Evolutionary conservation across 306 rosid genomes (phyloP), one percentile per base, ranked within the genome.

Genomic region (Sicyos baderoa): DNA sequence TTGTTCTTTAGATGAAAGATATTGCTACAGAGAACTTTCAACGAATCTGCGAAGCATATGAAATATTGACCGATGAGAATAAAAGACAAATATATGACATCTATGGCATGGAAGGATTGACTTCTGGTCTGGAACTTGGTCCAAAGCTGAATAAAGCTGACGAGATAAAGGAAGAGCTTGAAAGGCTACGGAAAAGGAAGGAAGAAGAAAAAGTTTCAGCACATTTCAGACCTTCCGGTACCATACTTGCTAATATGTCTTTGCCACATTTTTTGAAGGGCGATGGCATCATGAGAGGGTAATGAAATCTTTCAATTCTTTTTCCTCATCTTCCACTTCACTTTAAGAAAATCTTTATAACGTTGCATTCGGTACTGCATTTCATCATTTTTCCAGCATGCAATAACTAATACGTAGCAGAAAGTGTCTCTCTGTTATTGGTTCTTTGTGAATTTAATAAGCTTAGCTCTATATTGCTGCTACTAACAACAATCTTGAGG

Each of bases 51-150:
- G 84, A 94, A 83, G 99, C 96, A 0, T 94, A 94, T 64, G 99
- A 94, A 82, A 87, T 94, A 65, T 72, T 94, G 61, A 78, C 95
- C 0, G 99, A 94, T 76, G 86, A 83, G 75, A 90, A 56, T 45
- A 94, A 90, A 35, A 81, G 97, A 79, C 88, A 81, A 76, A 79
- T 94, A 71, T 93, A 93, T 82, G 99, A 93, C 72, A 86, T 93
- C 57, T 94, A 94, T 79, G 97, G 97, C 10, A 88, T 94, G 96
- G 96, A 90, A 80, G 97, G 97, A 6, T 76, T 94, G 86, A 77
- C 68, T 25, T 84, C 95, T 55, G 97, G 99, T 76, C 79, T 94
- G 85, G 97, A 94, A 71, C 84, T 94, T 71, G 99, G 97, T 74
- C 68, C 91, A 0, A 90, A 74, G 79, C 85, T 94, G 54, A 75